Evolutionary conservation across 768 basidiomycete species (phyloP), one percentile per base, ranked within the genome.

Genomic region (Trametes cinnabarina): DNA sequence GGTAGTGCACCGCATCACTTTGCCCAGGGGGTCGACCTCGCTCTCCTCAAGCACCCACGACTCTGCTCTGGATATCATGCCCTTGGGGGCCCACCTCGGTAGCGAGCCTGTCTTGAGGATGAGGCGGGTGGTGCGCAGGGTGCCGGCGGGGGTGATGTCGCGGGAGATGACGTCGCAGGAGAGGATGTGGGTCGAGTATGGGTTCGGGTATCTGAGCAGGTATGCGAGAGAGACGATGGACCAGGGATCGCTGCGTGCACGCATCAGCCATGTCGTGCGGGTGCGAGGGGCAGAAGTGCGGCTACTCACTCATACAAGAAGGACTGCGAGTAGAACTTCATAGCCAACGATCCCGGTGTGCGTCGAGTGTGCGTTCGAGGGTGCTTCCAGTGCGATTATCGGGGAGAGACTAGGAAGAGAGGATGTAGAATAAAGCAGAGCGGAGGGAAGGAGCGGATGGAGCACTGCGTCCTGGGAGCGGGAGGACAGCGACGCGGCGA

Each of bases 141-240:
- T 82, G 39, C 94, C 94, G 2, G 80, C 73, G 12, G 86, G 78
- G 1, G 90, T 86, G 63, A 90, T 77, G 19, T 75, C 79, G 63
- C 95, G 90, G 52, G 91, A 90, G 63, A 98, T 85, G 67, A 98
- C 94, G 77, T 98, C 95, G 79, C 93, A 95, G 4, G 94, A 94
- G 64, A 95, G 75, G 71, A 98, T 88, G 75, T 98, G 95, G 35
- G 90, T 79, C 6, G 95, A 92, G 68, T 92, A 93, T 47, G 95
- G 94, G 70, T 97, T 98, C 3, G 95, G 95, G 73, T 97, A 98
- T 62, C 95, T 89, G 58, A 97, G 78, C 71, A 95, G 95, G 79
- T 90, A 97, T 12, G 95, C 95, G 62, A 96, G 80, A 19, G 95
- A 86, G 58, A 96, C 91, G 64, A 91, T 95, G 56, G 91, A 80